Conservation (phyloP, 306 rosid species). For the Ceratonia siliqua region DNA sequence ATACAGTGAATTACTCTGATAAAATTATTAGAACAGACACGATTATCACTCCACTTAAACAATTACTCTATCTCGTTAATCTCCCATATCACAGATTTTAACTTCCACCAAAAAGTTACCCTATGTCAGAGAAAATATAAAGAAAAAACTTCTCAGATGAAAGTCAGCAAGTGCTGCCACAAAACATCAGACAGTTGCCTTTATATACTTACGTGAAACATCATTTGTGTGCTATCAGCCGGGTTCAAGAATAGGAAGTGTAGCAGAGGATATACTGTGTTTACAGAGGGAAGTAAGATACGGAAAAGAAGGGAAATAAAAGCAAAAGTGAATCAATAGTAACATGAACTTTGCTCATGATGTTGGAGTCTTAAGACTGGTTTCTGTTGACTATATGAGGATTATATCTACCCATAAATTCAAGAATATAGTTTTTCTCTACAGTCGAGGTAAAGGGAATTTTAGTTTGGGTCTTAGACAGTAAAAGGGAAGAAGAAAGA, state of each 20-base stretch:
- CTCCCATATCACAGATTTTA: not conserved
- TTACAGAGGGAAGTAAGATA: not conserved
- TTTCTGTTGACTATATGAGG: not conserved
- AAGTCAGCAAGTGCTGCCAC: not conserved
- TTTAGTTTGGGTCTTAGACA: not conserved
- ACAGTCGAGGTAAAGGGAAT: not conserved
- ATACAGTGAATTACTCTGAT: not conserved
- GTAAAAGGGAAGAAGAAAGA: not conserved
- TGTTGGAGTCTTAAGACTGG: not conserved
- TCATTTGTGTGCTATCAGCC: not conserved
- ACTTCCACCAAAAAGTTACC: not conserved
- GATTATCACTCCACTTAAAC: not conserved
- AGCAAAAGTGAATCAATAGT: not conserved
- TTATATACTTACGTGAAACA: not conserved
- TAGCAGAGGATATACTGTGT: not conserved
- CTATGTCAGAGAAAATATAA: not conserved
- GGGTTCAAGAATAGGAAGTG: not conserved
- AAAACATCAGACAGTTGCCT: not conserved
- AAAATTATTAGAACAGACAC: too few relatives aligned
- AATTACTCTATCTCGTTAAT: not conserved
- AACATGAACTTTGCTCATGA: too few relatives aligned
- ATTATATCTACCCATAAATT: not conserved
- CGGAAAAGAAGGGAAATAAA: not conserved
- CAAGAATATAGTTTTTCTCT: not conserved
- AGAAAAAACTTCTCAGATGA: not conserved